Conservation (phyloP, 192 early-diverging fungal species). For the Rhizoclosmatium sp. region DNA sequence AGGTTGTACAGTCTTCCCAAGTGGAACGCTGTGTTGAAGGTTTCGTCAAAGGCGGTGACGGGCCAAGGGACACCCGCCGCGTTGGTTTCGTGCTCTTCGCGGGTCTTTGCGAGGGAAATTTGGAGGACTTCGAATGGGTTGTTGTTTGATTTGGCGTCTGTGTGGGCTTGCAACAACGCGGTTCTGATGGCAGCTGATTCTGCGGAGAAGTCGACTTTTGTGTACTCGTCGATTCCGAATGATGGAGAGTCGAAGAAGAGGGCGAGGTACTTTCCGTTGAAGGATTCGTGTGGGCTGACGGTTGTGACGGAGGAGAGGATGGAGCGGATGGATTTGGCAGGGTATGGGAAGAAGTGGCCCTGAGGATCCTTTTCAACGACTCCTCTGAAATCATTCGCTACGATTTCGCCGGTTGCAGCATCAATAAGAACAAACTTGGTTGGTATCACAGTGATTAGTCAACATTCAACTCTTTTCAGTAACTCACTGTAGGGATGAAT, state of each 20-base stretch:
- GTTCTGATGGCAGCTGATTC: background rate
- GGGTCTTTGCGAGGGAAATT: conserved; percentile 12
- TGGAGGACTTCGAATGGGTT: conserved; percentile 2
- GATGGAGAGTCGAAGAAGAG: conserved; percentile 15
- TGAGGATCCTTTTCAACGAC: background rate
- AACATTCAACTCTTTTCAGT: background rate
- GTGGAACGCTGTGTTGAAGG: conserved; percentile 5
- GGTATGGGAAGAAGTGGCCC: background rate
- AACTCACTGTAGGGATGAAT: background rate
- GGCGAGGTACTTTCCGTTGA: background rate
- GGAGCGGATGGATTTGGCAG: background rate
- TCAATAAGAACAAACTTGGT: background rate
- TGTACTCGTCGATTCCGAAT: background rate
- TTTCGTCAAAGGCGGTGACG: conserved; percentile 16
- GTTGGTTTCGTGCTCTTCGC: background rate
- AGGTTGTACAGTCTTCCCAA: conserved; percentile 4
- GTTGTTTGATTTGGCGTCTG: background rate
- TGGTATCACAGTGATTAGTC: background rate
- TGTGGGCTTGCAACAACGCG: background rate
- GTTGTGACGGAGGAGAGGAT: background rate
- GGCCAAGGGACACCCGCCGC: background rate
- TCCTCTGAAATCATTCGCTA: background rate
- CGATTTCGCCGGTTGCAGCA: background rate
- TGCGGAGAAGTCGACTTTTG: background rate
- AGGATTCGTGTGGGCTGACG: background rate